Evolutionary conservation across 768 basidiomycete genomes (phyloP), one percentile per base, ranked within the genome.

Genomic region (Dioszegia aurantiaca): DNA sequence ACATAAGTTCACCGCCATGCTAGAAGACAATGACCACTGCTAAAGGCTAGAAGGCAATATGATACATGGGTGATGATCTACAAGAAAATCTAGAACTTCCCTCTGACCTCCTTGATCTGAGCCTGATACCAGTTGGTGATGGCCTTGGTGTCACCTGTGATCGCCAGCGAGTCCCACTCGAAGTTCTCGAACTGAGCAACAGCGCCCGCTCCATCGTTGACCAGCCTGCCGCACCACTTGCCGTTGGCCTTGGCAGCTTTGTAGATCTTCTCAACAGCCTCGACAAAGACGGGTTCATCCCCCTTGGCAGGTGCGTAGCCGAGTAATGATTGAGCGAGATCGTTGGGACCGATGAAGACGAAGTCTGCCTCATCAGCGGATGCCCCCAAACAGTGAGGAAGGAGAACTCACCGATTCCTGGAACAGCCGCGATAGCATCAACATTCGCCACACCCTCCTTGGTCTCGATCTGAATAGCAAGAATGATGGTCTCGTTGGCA

Each of bases 401-500:
- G 8, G 40, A n/a, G 21, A n/a, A 42, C 14, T 16, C 19, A 39
- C 12, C 43, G 26, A 87, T 79, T 1, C 86, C 86, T 23, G 83
- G 83, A 1, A 87, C 83, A 2, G 77, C 74, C 17, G 82, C 83
- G 53, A 88, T 87, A 53, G 80, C 81, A 17, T 83, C 79, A 4
- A 84, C 78, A 55, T 87, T 86, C 47, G 82, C 67, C 2, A 87
- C 80, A 0, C 80, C 86, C 45, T 85, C 83, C 46, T 68, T 75
- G 2, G 80, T 87, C 73, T 87, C 86, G 53, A 88, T 87, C 74
- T 88, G 86, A 0, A 87, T 78, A 77, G 85, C 82, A 16, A 85
- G 79, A 27, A 84, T 61, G 31, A 85, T 70, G 10, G 79, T 77
- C 0, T 83, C 80, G 63, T 87, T 85, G 1, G 86, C 87, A 4